phyloP scores from a whole-genome alignment of 1,139 yeast genomes.

The Hyphopichia fennica region DNA sequence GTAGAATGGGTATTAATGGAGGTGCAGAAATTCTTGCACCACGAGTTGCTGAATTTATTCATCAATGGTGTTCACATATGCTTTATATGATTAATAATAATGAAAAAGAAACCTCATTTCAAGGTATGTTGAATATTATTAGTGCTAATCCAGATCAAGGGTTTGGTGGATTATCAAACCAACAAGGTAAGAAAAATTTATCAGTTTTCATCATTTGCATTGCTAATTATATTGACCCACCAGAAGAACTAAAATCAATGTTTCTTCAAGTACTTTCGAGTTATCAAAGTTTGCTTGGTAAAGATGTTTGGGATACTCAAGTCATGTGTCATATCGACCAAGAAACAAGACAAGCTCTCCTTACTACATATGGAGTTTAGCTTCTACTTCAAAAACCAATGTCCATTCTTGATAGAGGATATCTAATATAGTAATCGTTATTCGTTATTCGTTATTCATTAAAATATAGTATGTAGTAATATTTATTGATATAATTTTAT shows the following conservation, averaged over 20 bases:
- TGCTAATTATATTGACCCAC: constrained; percentile 58
- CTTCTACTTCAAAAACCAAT: neutral
- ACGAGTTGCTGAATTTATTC: constrained; percentile 55
- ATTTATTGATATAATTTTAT: no score
- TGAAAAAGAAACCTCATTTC: constrained; percentile 78
- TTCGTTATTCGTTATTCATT: neutral
- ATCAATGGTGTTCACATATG: constrained; percentile 69
- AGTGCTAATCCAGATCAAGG: constrained; percentile 63
- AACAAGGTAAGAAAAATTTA: constrained; percentile 49
- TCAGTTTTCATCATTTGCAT: constrained; percentile 63
- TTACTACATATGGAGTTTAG: constrained; percentile 22
- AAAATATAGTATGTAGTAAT: neutral
- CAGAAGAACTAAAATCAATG: constrained; percentile 41
- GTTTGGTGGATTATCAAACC: constrained; percentile 49
- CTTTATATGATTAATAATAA: constrained; percentile 66
- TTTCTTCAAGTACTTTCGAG: constrained; percentile 48
- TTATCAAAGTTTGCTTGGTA: constrained; percentile 52
- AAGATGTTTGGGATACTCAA: constrained; percentile 31
- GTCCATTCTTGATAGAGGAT: no score
- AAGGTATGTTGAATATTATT: constrained; percentile 73
- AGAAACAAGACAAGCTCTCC: constrained; percentile 26
- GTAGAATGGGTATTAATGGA: constrained; percentile 74
- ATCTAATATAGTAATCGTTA: no score
- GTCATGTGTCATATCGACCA: constrained; percentile 33
- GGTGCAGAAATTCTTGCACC: constrained; percentile 59